Conservation (phyloP, 148 eudicot species). For the Vaccinium corymbosum region DNA sequence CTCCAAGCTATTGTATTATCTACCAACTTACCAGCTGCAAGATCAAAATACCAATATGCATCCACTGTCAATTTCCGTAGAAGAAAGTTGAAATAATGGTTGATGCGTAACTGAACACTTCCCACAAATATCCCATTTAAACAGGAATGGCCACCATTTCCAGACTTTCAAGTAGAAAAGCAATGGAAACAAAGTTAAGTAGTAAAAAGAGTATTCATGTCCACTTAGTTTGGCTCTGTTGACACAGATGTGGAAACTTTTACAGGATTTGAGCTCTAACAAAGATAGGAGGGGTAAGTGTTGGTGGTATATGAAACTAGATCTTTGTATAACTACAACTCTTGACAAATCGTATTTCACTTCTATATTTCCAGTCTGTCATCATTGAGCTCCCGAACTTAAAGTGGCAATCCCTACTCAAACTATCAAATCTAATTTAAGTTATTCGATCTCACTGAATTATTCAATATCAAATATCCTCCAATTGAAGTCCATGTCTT, state of each 20-base stretch:
- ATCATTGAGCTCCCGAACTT: background rate
- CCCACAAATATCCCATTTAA: background rate
- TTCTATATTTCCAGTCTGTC: background rate
- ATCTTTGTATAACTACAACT: background rate
- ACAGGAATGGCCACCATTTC: background rate
- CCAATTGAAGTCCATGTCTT: background rate
- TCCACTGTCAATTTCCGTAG: background rate
- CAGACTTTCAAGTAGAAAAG: background rate
- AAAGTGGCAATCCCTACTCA: background rate
- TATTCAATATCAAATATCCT: background rate
- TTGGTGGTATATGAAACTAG: background rate
- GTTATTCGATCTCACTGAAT: background rate
- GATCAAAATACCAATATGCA: constrained; percentile 13
- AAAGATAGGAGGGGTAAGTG: background rate
- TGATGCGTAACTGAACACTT: background rate
- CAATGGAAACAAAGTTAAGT: background rate
- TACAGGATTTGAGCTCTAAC: background rate
- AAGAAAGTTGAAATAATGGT: background rate
- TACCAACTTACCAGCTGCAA: constrained; percentile 86
- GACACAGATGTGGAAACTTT: background rate
- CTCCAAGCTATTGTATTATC: constrained; percentile 77
- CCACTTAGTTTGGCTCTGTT: background rate
- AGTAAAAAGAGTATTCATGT: background rate
- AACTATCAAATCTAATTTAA: background rate
- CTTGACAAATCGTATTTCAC: background rate